These are phyloP conservation scores for Davidsoniella eucalypti DNA, from an alignment of 2,329 filamentous ascomycete species.

Conservation along the genomic window DNA sequence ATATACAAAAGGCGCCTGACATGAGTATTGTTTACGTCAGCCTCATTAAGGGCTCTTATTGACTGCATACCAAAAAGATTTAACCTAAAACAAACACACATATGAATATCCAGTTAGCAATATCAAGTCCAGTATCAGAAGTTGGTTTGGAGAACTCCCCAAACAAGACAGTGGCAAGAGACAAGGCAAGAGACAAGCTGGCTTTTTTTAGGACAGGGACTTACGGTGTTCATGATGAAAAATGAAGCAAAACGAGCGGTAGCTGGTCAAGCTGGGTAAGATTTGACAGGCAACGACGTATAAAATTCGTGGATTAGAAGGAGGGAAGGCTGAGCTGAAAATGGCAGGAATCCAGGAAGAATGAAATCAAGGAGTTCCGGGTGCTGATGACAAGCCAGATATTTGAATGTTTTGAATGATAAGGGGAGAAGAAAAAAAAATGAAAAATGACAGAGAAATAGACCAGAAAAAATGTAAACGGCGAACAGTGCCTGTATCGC, in stretches of 20 bases:
- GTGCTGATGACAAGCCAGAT: neutral
- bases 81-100: slow-evolving; percentile 28
- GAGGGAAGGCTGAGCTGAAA: neutral
- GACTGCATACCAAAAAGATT: slow-evolving; percentile 44
- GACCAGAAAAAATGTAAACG: neutral
- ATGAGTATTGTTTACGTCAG: neutral
- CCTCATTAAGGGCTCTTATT: neutral
- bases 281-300: neutral
- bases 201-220: slow-evolving; percentile 15
- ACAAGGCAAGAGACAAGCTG: neutral
- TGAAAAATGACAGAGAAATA: too few species aligned
- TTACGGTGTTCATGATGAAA: slow-evolving; percentile 37
- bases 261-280: neutral
- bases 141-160: too few species aligned
- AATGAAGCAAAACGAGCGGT: too few species aligned
- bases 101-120: slow-evolving; percentile 8
- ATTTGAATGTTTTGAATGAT: neutral
- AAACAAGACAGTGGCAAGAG: neutral
- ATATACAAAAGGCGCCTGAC: neutral
- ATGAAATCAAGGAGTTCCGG: neutral
- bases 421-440: too few species aligned
- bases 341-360: neutral
- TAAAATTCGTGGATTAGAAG: slow-evolving; percentile 5
- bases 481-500: neutral
- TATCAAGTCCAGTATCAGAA: slow-evolving; percentile 1